Evolutionary conservation across 352 stramenopile species (phyloP).

Genomic region (Pythium pyrilobum): DNA sequence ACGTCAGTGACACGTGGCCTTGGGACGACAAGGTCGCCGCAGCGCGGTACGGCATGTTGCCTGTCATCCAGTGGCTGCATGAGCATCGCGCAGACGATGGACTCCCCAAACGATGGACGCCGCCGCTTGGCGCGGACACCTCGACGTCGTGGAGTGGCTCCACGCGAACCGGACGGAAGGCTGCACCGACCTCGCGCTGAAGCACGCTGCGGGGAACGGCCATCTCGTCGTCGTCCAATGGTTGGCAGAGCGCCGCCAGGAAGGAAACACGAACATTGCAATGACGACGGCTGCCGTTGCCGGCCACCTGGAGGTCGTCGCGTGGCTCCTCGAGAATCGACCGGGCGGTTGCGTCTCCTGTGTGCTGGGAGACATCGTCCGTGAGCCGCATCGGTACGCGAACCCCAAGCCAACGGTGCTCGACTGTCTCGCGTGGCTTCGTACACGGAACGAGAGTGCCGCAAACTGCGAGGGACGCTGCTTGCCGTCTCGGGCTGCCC

Average conservation of each 20-base stretch:
- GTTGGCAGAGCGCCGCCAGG: neutral
- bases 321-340: neutral
- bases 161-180: constrained; percentile 33
- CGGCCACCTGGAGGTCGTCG: constrained; percentile 3
- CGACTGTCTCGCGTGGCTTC: too few species aligned
- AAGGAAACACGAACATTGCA: neutral
- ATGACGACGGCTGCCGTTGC: neutral
- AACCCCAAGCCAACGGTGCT: too few species aligned
- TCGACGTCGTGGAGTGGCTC: neutral
- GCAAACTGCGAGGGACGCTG: too few species aligned
- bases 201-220: neutral
- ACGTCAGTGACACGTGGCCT: neutral
- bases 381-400: too few species aligned
- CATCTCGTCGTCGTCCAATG: constrained; percentile 10
- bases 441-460: too few species aligned
- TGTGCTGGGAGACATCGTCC: too few species aligned
- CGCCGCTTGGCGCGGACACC: neutral
- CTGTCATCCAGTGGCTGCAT: constrained; percentile 10
- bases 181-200: constrained; percentile 15
- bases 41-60: neutral
- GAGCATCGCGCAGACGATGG: constrained; percentile 23
- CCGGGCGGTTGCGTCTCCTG: neutral
- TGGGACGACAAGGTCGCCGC: neutral
- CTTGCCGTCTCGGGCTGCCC: too few species aligned
- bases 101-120: neutral